phyloP scores from a whole-genome alignment of 2,329 filamentous ascomycete species.

The Ophiobolus disseminans region DNA sequence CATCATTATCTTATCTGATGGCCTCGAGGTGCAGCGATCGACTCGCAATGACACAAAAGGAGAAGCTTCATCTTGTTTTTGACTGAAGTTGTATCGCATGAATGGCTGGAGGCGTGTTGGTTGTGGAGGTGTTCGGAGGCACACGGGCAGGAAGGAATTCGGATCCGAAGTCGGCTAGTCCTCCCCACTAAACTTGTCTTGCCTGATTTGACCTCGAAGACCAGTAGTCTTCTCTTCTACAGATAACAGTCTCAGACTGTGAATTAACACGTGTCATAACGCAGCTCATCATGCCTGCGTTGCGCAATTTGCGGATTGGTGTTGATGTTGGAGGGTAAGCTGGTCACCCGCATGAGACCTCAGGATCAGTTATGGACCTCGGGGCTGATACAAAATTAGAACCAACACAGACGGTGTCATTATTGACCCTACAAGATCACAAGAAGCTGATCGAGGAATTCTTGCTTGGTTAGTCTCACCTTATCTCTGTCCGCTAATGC shows the following conservation, averaged over 20 bases:
- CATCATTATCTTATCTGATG: slow-evolving; percentile 10
- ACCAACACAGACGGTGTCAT: slow-evolving; percentile 49
- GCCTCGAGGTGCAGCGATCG: background rate
- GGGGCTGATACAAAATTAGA: slow-evolving; percentile 17
- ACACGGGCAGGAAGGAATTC: too few relatives aligned
- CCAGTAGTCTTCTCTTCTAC: too few relatives aligned
- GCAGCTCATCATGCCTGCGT: slow-evolving; percentile 12
- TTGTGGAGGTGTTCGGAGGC: too few relatives aligned
- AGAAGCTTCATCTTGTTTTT: background rate
- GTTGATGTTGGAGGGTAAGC: slow-evolving; percentile 54
- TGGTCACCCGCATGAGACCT: background rate
- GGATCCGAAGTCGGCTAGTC: too few relatives aligned
- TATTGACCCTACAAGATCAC: slow-evolving; percentile 40
- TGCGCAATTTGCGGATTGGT: slow-evolving; percentile 48
- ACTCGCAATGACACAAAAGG: background rate
- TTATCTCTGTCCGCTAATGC: too few relatives aligned
- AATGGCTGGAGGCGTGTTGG: too few relatives aligned
- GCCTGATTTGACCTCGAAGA: too few relatives aligned
- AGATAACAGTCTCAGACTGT: background rate
- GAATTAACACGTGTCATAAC: background rate
- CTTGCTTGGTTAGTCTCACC: slow-evolving; percentile 39
- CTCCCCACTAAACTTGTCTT: too few relatives aligned
- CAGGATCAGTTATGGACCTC: background rate
- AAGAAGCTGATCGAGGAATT: slow-evolving; percentile 38
- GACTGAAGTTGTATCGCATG: too few relatives aligned